Conservation (phyloP, 2,329 filamentous ascomycete genomes). For the Hymenoscyphus occultus region DNA sequence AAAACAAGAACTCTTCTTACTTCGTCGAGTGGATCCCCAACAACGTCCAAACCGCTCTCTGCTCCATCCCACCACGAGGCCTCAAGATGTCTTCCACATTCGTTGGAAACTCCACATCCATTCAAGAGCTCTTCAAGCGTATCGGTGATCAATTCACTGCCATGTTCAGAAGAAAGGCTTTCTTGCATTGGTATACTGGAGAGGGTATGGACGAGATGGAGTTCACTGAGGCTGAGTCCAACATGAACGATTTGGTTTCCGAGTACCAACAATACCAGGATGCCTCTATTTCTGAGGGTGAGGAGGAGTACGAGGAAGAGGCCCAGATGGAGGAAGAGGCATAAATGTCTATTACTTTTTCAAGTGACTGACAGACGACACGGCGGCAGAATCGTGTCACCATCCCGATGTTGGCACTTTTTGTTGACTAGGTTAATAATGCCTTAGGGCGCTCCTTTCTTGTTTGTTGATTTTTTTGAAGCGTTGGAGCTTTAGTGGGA, state of each 20-base stretch:
- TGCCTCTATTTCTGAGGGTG: slow-evolving; percentile 92
- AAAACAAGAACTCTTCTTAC: slow-evolving; percentile 99
- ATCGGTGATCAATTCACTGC: slow-evolving; percentile 99
- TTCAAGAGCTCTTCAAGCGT: slow-evolving; percentile 99
- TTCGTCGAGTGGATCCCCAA: slow-evolving; percentile 99
- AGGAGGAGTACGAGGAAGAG: slow-evolving; percentile 89
- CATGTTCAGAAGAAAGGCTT: slow-evolving; percentile 99
- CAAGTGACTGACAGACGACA: slow-evolving; percentile 19
- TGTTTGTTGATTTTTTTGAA: slow-evolving; percentile 31
- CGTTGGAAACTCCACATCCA: slow-evolving; percentile 98
- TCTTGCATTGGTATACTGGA: slow-evolving; percentile 99
- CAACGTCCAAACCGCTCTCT: slow-evolving; percentile 99
- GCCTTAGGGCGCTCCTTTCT: slow-evolving; percentile 27
- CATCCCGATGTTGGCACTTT: slow-evolving; percentile 2
- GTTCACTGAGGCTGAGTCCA: slow-evolving; percentile 99
- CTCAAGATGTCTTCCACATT: slow-evolving; percentile 99
- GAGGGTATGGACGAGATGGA: slow-evolving; percentile 99
- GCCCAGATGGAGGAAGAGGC: slow-evolving; percentile 68
- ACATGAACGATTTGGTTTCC: slow-evolving; percentile 99
- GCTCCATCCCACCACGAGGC: slow-evolving; percentile 95
- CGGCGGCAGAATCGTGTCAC: slow-evolving; percentile 22
- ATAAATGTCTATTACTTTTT: slow-evolving; percentile 27
- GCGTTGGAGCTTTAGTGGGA: slow-evolving; percentile 28
- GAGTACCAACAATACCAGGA: slow-evolving; percentile 99
- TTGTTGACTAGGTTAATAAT: slow-evolving; percentile 29